These are phyloP conservation scores for Mycena albidolilacea DNA, from an alignment of 768 basidiomycete genomes.

Conservation along the genomic window DNA sequence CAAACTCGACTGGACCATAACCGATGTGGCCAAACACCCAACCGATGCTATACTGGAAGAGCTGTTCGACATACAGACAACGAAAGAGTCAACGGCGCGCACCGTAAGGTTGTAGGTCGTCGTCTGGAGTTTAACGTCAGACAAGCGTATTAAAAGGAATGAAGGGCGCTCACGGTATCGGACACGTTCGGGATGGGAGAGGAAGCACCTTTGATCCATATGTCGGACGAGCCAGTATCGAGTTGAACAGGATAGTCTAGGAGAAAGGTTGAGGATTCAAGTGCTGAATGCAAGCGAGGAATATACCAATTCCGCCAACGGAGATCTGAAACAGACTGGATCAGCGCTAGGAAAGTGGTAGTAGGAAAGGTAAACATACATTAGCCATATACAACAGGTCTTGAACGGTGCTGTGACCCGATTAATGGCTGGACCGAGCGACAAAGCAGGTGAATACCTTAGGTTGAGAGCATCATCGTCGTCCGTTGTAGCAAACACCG, in stretches of 20 bases:
- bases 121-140: slow-evolving; percentile 48
- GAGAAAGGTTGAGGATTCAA: slow-evolving; percentile 27
- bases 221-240: slow-evolving; percentile 89
- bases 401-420: slow-evolving; percentile 69
- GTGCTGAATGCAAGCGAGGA: slow-evolving; percentile 34
- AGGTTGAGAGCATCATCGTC: slow-evolving; percentile 59
- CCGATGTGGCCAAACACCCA: slow-evolving; percentile 80
- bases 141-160: slow-evolving; percentile 16
- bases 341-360: slow-evolving; percentile 14
- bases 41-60: slow-evolving; percentile 81
- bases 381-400: slow-evolving; percentile 87
- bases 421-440: slow-evolving; percentile 36
- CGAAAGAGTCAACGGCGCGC: slow-evolving; percentile 41
- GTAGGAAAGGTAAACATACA: slow-evolving; percentile 57
- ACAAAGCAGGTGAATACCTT: slow-evolving; percentile 50
- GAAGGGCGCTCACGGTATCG: slow-evolving; percentile 60
- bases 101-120: slow-evolving; percentile 76
- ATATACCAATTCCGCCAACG: slow-evolving; percentile 70
- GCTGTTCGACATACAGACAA: neutral
- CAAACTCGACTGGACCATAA: slow-evolving; percentile 75
- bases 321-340: slow-evolving; percentile 65
- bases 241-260: slow-evolving; percentile 82
- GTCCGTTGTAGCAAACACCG: slow-evolving; percentile 50
- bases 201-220: slow-evolving; percentile 73
- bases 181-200: slow-evolving; percentile 64